Evolutionary conservation across 257 asterid species (phyloP).

Genomic region (Salvia miltiorrhiza): DNA sequence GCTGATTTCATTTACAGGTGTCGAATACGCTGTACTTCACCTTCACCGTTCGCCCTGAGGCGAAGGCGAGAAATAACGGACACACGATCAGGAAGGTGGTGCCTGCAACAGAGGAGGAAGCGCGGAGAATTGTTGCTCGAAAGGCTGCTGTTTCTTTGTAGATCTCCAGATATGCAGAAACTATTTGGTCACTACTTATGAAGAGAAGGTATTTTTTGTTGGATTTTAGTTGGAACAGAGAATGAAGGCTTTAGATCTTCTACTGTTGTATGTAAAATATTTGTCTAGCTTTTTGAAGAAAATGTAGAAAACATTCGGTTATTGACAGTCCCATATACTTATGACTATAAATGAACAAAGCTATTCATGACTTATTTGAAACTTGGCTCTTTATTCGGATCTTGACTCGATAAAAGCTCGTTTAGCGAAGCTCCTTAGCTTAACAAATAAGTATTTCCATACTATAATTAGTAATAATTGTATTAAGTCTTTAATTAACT

Average conservation of each 20-base stretch:
- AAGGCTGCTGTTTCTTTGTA: conserved; percentile 56
- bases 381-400: no score
- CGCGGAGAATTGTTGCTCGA: conserved; percentile 62
- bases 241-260: background rate
- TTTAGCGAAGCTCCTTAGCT: no score
- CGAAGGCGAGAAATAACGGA: conserved; percentile 50
- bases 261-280: background rate
- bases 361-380: no score
- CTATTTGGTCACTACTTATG: background rate
- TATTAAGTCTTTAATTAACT: no score
- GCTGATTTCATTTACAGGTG: conserved; percentile 46
- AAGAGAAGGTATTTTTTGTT: background rate
- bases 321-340: no score
- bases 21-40: conserved; percentile 85
- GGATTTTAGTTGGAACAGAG: background rate
- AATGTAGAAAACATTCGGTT: background rate
- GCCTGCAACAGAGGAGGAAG: conserved; percentile 96
- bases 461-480: no score
- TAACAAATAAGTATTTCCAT: no score
- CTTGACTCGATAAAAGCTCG: no score
- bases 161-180: background rate
- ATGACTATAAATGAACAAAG: no score
- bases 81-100: conserved; percentile 79
- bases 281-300: background rate
- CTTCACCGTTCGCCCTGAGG: conserved; percentile 84